phyloP scores from a whole-genome alignment of 208 protist genomes.

The Novymonas esmeraldas region DNA sequence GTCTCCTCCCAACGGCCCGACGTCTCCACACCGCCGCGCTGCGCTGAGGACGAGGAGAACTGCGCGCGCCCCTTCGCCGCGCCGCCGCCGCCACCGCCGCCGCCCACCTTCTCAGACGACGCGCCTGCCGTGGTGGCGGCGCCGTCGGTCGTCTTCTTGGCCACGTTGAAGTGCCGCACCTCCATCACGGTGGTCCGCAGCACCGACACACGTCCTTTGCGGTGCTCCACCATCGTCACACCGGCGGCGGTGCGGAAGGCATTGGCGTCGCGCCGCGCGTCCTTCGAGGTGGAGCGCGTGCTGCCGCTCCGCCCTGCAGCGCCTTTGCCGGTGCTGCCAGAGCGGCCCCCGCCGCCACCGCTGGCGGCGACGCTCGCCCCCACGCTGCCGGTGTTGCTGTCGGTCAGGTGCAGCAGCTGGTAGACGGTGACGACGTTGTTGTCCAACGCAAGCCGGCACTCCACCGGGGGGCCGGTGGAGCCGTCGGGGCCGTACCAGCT shows the following conservation, averaged over 20 bases:
- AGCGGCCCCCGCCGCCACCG: too few relatives aligned
- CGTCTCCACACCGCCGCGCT: neutral
- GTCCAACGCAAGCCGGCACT: slow-evolving; percentile 42
- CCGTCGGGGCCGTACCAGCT: slow-evolving; percentile 38
- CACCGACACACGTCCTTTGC: slow-evolving; percentile 27
- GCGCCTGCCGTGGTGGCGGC: neutral
- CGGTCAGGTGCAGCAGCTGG: slow-evolving; percentile 29
- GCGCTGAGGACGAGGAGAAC: neutral
- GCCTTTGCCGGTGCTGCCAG: too few relatives aligned
- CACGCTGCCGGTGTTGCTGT: slow-evolving; percentile 1
- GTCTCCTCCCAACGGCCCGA: neutral
- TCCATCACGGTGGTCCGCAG: slow-evolving; percentile 37
- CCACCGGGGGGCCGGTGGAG: slow-evolving; percentile 24
- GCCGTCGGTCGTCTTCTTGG: slow-evolving; percentile 7
- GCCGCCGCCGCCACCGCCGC: neutral
- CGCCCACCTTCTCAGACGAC: neutral
- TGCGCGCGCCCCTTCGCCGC: neutral
- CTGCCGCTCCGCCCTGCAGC: neutral
- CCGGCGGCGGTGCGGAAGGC: slow-evolving; percentile 15
- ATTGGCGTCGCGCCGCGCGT: slow-evolving; percentile 6
- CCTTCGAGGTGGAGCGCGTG: neutral
- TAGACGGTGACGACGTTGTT: slow-evolving; percentile 43
- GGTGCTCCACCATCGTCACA: slow-evolving; percentile 27
- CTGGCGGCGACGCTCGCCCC: neutral
- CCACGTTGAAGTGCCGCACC: slow-evolving; percentile 35